Base-by-base conservation (phyloP, 805 yeast species). In the Diddensiella caesifluorescens region DNA sequence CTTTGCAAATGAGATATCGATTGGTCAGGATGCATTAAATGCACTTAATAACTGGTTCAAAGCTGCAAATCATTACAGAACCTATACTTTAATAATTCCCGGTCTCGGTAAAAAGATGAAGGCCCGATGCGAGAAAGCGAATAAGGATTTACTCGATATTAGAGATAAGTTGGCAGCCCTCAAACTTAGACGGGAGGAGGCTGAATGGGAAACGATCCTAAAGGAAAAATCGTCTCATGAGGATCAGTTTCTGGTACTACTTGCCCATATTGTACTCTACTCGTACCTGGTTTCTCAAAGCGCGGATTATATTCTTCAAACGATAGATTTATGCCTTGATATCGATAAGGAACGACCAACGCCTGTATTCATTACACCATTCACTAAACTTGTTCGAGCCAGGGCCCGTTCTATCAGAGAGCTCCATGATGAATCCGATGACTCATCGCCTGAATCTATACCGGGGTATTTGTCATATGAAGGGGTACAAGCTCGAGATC, bases 401-500 rank as follows among this genome's bases (percentile, higher is more conserved):
- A 29, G 25, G 27, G 28, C 44, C 3, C 20, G 32, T 4, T 32
- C 32, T n/a, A 29, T 13, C 15, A 29, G 19, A 13, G 15, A 19
- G 7, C 6, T 40, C 25, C 16, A 25, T 32, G 34, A 35, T 5
- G 41, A 21, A 19, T 21, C 30, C 21, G 38, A 39, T 10, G 31
- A 40, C 27, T 26, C 37, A 9, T 22, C 13, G 15, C 45, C 45
- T 12, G 45, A 42, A 19, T 15, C 25, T n/a, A 18, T 22, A 5
- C 44, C 45, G 13, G 45, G 45, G 3, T 41, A 16, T 29, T 5
- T 15, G 7, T 36, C 44, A 2, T 25, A 36, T 13, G 16, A 15
- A 5, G 23, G 37, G 2, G 50, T 51, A 2, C 55, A 56, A 29
- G 47, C 44, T 1, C 46, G 65, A 15, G 47, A 59, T 39, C 62